Conservation (phyloP, 2,329 filamentous ascomycete species). For the Tolypocladium cylindrosporum region DNA sequence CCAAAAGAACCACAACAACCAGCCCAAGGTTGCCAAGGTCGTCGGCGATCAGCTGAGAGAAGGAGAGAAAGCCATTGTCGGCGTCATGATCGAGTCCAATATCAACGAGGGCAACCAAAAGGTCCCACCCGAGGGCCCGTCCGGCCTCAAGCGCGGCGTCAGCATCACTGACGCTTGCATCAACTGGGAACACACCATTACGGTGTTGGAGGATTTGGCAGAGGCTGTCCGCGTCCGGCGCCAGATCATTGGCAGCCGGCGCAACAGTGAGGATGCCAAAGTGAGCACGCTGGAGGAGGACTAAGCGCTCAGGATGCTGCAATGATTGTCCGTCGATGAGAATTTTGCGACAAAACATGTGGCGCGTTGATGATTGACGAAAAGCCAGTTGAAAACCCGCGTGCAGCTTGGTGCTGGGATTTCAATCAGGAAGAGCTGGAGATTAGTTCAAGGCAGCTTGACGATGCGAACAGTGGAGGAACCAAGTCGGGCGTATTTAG, state of each 20-base stretch:
- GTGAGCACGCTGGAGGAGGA: constrained; percentile 43
- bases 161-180: constrained; percentile 97
- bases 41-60: constrained; percentile 78
- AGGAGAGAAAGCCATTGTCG: constrained; percentile 81
- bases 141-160: constrained; percentile 74
- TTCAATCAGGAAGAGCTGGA: background rate
- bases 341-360: background rate
- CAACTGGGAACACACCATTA: constrained; percentile 76
- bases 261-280: constrained; percentile 19
- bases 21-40: constrained; percentile 80
- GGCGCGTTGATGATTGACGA: background rate
- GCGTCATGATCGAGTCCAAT: constrained; percentile 98
- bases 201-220: constrained; percentile 75
- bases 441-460: background rate
- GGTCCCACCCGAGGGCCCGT: constrained; percentile 71
- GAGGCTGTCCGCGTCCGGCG: constrained; percentile 72
- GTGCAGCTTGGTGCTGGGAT: background rate
- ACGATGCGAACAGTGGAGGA: background rate
- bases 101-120: constrained; percentile 88
- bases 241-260: constrained; percentile 32
- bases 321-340: background rate
- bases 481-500: background rate
- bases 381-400: background rate
- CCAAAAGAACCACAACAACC: constrained; percentile 93
- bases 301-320: constrained; percentile 14